Base-by-base conservation (phyloP, 805 yeast genomes). In the Candida coquimbonensis region DNA sequence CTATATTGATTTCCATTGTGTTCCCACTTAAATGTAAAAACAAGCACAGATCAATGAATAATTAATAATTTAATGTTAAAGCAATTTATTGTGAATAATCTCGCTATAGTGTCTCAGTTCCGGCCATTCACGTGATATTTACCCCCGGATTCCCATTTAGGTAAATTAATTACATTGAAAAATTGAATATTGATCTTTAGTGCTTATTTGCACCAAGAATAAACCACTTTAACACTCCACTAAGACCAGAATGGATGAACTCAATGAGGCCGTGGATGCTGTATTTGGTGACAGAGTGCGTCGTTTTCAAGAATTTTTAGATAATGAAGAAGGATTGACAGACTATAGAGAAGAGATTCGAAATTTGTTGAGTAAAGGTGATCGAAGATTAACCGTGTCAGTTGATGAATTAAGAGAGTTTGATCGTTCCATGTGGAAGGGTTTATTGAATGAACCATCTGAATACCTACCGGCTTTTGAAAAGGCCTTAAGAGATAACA, bases 401-500 rank as follows among this genome's bases (percentile, higher is more conserved):
- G 70, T 93, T 38, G 99, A 93, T 65, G 97, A 91, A 53, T 63
- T 93, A 17, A 75, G 97, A 54, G 90, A 82, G 42, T 90, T 85
- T 60, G 95, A 90, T 65, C 69, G 77, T 43, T 79, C 75, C 2
- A 78, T 81, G 53, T 93, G 97, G 85, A 62, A 64, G 2, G 95
- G 98, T 0, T 59, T 89, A 9, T 66, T 93, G 44, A 70, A 77
- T 45, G 69, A 69, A 19, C 99, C 99, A 0, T 80, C 95, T 1
- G 96, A 88, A 45, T 90, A 64, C 55, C 68, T 91, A 27, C 97
- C 97, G 6, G 88, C 98, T 7, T 82, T 90, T 45, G 95, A 90
- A 60, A 73, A 83, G 46, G 97, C 96, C 1, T 68, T 93, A 37
- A 74, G 85, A 47, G 96, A 88, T 49, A 75, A 89, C 12, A 87